phyloP scores from a whole-genome alignment of 192 early-diverging fungal species.

The Coemansia sp. region DNA sequence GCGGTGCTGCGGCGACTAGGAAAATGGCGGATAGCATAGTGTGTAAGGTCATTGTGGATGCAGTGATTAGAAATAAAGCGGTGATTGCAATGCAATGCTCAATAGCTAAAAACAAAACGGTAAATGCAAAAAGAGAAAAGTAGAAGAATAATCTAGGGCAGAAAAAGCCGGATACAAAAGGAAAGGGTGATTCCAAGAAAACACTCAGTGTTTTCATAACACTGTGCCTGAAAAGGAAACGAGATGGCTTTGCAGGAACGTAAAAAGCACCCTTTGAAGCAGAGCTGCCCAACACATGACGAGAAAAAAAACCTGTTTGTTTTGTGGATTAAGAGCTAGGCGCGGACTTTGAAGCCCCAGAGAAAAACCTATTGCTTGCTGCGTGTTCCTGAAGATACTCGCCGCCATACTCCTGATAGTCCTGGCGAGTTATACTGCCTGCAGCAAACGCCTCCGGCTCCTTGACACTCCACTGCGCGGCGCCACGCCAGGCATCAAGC shows the following conservation, averaged over 20 bases:
- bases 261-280: neutral
- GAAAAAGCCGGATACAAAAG: neutral
- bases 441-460: slow-evolving; percentile 44
- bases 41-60: slow-evolving; percentile 7
- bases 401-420: slow-evolving; percentile 83
- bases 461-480: slow-evolving; percentile 66
- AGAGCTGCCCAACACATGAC: too few species aligned
- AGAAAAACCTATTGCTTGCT: slow-evolving; percentile 67
- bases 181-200: neutral
- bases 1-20: neutral
- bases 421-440: slow-evolving; percentile 62
- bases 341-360: neutral
- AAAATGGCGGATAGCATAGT: neutral
- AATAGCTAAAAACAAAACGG: slow-evolving; percentile 2
- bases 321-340: neutral
- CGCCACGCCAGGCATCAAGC: slow-evolving; percentile 84
- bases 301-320: neutral
- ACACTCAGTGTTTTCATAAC: too few species aligned
- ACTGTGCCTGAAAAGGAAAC: neutral
- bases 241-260: neutral
- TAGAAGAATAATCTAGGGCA: neutral
- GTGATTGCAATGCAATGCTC: neutral
- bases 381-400: slow-evolving; percentile 85
- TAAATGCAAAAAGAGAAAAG: neutral
- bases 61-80: neutral